Evolutionary conservation across 345 rosid species (phyloP), one percentile per base, ranked within the genome.

Genomic region (Luvunga scandens): DNA sequence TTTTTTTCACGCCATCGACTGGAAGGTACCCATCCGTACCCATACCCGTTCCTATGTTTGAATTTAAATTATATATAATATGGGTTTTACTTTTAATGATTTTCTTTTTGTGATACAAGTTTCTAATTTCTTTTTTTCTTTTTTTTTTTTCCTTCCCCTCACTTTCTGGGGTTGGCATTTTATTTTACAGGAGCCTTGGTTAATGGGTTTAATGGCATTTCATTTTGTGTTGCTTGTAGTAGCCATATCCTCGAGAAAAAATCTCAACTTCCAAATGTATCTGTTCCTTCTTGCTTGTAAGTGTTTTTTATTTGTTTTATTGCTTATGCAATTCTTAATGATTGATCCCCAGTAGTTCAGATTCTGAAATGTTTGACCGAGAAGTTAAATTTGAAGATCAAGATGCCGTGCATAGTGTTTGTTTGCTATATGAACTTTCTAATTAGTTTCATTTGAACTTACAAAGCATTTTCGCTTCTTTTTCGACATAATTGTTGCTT

Each of bases 1-100:
- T 0, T 96, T 96, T 82, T 85, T 90, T 81, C 93, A 96, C 82
- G 98, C 98, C 67, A 90, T 94, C 62, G 90, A 92, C 84, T 96
- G 99, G 99, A 96, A 86, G 98, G 98, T 62, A 6, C 4, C 16
- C 50, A 12, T 45, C 50, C 18, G 18, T 45, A 13, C n/a, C 21
- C 2, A 2, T 53, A 6, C 57, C 57, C 57, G 7, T 53, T 53
- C 18, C 57, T 6, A 18, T 18, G 22, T 16, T 53, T 18, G 57
- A 53, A 53, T 53, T 53, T 53, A 45, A 12, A 13, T 45, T 45
- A 4, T 45, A 3, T 45, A 53, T 53, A 19, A 53, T 53, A 45
- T 53, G 57, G 33, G 48, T n/a, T 12, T 71, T 18, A 14, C 14
- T 19, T 16, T 14, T 13, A 45, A 45, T 45, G 50, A 13, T 4